Evolutionary conservation across 164 flowering plant species (phyloP), one percentile per base, ranked within the genome.

Genomic region (Vitis rotundifolia): DNA sequence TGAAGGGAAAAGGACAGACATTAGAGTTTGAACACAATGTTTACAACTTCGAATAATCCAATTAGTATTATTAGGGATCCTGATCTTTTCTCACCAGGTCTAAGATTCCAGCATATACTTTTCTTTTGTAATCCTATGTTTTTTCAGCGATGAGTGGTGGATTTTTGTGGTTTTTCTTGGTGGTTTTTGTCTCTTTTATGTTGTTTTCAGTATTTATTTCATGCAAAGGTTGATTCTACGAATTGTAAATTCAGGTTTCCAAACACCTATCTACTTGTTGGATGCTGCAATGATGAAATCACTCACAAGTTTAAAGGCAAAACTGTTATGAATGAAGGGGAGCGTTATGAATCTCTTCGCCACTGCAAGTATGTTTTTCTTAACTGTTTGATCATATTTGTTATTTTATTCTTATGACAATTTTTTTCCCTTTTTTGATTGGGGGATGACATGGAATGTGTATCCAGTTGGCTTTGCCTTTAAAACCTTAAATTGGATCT

Each of bases 271-370:
- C 73, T 94, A 74, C 86, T 92, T 11, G 99, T 94, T 49, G 99
- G 99, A 72, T 92, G 97, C 78, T 92, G 99, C 83, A 94, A 73
- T 62, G 99, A 94, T 76, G 96, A 84, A 57, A 76, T 70, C 59
- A 94, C 99, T 6, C 96, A 88, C 75, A 83, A 74, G 75, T 94
- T 54, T 70, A 94, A 94, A 71, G 99, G 99, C 66, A 94, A 94
- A 80, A 94, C 99, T 19, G 99, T 94, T 54, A 92, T 92, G 98
- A 95, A 80, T 0, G 97, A 86, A 22, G 59, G 71, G 2, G 98
- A 92, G 74, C 92, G 97, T 5, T 92, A 91, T 56, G 98, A 92
- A 80, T 92, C 98, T 53, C 93, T 94, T 69, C 95, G 98, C 28
- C 99, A 94, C 68, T 94, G 98, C 98, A 94, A 81, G 98, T 91